These are phyloP conservation scores for Diaporthe aspalathi DNA, from an alignment of 2,329 filamentous ascomycete species.

Conservation along the genomic window DNA sequence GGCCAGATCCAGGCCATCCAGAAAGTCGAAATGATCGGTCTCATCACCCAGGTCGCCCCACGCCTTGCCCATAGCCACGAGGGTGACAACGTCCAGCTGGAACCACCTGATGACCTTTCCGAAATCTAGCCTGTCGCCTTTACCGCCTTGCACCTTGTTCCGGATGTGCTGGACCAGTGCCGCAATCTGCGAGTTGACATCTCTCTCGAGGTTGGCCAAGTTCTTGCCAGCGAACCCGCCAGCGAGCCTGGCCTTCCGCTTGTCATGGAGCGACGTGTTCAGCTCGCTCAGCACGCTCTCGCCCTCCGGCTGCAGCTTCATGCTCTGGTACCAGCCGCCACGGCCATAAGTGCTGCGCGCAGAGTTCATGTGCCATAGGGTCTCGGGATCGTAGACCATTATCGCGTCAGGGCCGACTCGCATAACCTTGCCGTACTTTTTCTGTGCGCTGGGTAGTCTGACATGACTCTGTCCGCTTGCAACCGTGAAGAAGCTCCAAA, in stretches of 20 bases:
- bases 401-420: conserved; percentile 47
- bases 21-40: conserved; percentile 29
- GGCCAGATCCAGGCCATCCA: not conserved
- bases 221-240: conserved; percentile 46
- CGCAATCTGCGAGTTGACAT: conserved; percentile 37
- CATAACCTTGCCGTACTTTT: conserved; percentile 45
- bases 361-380: conserved; percentile 44
- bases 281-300: conserved; percentile 44
- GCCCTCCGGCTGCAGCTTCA: conserved; percentile 45
- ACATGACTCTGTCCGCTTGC: conserved; percentile 40
- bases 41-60: conserved; percentile 37
- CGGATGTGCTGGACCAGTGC: conserved; percentile 31
- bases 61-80: conserved; percentile 26
- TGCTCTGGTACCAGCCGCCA: conserved; percentile 44
- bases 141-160: not conserved
- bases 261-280: conserved; percentile 44
- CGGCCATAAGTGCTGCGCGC: conserved; percentile 46
- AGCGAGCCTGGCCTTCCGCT: conserved; percentile 45
- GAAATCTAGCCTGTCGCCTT: conserved; percentile 28
- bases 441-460: conserved; percentile 41
- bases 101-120: conserved; percentile 34
- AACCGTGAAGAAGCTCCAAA: conserved; percentile 44
- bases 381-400: conserved; percentile 44
- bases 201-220: conserved; percentile 43
- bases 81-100: conserved; percentile 33